A percentile compares a stretch with the other conserved stretches of the same genome.
These are phyloP conservation scores for Phaseolus coccineus DNA, from an alignment of 331 rosid species.

Conservation along the genomic window DNA sequence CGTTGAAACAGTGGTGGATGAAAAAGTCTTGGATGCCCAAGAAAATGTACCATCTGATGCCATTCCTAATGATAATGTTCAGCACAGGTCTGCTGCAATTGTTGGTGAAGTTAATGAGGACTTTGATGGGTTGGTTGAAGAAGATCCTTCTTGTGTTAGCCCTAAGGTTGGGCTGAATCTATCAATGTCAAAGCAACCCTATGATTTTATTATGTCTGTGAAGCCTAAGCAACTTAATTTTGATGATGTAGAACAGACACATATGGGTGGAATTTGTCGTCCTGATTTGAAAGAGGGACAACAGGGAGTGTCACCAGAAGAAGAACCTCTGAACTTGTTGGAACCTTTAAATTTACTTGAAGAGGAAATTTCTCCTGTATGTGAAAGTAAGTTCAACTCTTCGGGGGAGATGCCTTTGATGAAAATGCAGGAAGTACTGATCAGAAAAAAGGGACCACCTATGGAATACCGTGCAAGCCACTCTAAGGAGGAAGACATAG, in stretches of 20 bases:
- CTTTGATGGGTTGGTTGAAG: constrained; percentile 46
- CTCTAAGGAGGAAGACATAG: constrained; percentile 38
- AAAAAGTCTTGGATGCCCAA: constrained; percentile 42
- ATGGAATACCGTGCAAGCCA: constrained; percentile 37
- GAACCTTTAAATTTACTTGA: constrained; percentile 45
- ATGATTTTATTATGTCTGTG: constrained; percentile 55
- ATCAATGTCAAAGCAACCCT: constrained; percentile 42
- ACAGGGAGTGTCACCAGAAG: constrained; percentile 46
- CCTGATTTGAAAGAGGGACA: constrained; percentile 39
- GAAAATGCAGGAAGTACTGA: constrained; percentile 43
- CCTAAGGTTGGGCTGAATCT: constrained; percentile 52
- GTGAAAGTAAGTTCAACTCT: constrained; percentile 46
- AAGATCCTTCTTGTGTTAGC: constrained; percentile 34
- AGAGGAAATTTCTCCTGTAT: constrained; percentile 42
- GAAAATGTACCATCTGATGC: constrained; percentile 42
- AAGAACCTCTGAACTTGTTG: constrained; percentile 21
- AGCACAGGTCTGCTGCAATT: constrained; percentile 45
- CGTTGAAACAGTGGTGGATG: constrained; percentile 33
- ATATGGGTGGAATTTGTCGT: constrained; percentile 50
- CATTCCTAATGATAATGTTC: constrained; percentile 30
- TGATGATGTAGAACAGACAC: constrained; percentile 54
- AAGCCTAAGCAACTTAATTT: constrained; percentile 65
- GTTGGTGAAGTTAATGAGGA: constrained; percentile 40
- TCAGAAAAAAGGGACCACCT: constrained; percentile 43
- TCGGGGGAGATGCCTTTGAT: constrained; percentile 36